Percentiles rank a stretch among this genome's conserved stretches.
Conservation (phyloP, 805 yeast genomes). For the Torulaspora indica region DNA sequence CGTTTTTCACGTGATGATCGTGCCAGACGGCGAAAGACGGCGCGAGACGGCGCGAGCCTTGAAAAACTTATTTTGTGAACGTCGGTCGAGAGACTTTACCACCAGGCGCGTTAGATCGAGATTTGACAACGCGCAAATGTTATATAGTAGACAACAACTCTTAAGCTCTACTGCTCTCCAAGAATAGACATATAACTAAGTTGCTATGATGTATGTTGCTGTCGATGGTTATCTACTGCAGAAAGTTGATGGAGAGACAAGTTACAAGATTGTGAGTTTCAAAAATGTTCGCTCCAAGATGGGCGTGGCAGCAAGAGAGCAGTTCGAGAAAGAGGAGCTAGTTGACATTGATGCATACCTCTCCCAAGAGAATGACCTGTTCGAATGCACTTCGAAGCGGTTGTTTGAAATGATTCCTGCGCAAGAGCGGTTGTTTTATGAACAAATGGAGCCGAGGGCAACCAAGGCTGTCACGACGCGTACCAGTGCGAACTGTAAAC, state of each 20-base stretch:
- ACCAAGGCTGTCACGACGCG: background rate
- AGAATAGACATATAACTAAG: too few species aligned
- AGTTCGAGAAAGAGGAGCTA: background rate
- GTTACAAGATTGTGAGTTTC: background rate
- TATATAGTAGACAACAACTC: too few species aligned
- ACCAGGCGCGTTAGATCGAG: too few species aligned
- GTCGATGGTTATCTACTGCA: background rate
- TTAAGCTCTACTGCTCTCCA: too few species aligned
- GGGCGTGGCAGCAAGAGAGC: background rate
- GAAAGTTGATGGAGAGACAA: background rate
- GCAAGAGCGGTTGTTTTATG: background rate
- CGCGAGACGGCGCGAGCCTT: too few species aligned
- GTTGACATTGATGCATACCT: slow-evolving; percentile 1
- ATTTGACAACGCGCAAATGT: too few species aligned
- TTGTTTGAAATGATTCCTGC: background rate
- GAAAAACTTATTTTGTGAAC: too few species aligned
- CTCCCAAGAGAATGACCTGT: background rate
- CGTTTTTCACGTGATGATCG: too few species aligned
- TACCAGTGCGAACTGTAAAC: background rate
- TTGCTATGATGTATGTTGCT: too few species aligned
- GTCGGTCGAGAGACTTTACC: too few species aligned
- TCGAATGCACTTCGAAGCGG: background rate
- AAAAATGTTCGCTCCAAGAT: background rate
- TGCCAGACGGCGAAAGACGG: too few species aligned
- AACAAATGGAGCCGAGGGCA: slow-evolving; percentile 1